Conservation (phyloP, 768 basidiomycete species). For the Terana coerulea region DNA sequence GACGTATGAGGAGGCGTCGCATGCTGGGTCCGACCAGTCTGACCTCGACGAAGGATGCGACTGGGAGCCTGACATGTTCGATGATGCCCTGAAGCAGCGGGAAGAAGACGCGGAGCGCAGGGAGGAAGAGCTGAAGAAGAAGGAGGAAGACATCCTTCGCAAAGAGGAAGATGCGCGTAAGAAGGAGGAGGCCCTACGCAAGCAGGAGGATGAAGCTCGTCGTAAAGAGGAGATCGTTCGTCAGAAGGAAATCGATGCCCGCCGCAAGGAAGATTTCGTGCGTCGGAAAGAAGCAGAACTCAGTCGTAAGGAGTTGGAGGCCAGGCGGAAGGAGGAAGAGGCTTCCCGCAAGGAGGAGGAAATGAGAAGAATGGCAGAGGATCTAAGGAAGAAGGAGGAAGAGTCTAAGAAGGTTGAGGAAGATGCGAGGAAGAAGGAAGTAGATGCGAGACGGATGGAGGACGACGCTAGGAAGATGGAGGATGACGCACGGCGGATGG, state of each 20-base stretch:
- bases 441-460: conserved; percentile 30
- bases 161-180: conserved; percentile 24
- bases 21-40: conserved; percentile 6
- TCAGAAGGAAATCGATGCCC: conserved; percentile 29
- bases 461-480: conserved; percentile 30
- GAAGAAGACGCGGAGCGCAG: conserved; percentile 17
- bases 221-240: not conserved
- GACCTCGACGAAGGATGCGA: conserved; percentile 17
- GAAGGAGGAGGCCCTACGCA: conserved; percentile 26
- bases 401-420: conserved; percentile 21
- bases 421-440: conserved; percentile 30
- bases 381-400: conserved; percentile 19
- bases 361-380: conserved; percentile 18
- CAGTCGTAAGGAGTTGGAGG: conserved; percentile 29
- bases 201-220: conserved; percentile 25
- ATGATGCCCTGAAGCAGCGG: not conserved
- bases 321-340: conserved; percentile 27
- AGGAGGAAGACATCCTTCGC: conserved; percentile 18
- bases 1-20: conserved; percentile 22
- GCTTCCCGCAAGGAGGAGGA: conserved; percentile 33
- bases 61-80: conserved; percentile 18
- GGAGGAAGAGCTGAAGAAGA: conserved; percentile 18
- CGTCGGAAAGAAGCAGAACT: conserved; percentile 26
- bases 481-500: conserved; percentile 26
- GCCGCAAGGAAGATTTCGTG: conserved; percentile 30